phyloP scores from a whole-genome alignment of 2,329 filamentous ascomycete genomes.

The Nemania serpens region DNA sequence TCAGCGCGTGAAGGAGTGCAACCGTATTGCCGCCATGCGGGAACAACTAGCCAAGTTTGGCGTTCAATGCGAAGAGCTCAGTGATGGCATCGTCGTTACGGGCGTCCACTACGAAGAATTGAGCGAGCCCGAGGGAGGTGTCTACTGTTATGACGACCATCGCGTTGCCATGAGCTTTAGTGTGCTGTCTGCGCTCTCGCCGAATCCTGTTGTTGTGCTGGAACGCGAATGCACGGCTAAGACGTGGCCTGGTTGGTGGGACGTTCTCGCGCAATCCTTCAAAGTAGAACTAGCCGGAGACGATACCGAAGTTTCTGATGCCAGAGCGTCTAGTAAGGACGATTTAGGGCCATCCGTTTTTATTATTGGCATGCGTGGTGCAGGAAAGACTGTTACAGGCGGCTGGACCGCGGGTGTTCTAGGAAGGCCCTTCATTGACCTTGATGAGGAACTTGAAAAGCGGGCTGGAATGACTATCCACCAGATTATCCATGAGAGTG shows the following conservation, averaged over 20 bases:
- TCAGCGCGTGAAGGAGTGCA: slow-evolving; percentile 97
- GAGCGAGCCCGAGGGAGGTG: slow-evolving; percentile 62
- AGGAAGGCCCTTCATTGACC: slow-evolving; percentile 78
- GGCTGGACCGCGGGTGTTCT: slow-evolving; percentile 80
- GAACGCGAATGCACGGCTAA: slow-evolving; percentile 95
- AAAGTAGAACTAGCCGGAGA: slow-evolving; percentile 75
- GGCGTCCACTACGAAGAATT: slow-evolving; percentile 57
- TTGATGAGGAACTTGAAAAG: slow-evolving; percentile 85
- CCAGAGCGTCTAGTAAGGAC: slow-evolving; percentile 44
- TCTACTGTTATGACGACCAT: slow-evolving; percentile 97
- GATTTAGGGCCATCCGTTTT: slow-evolving; percentile 72
- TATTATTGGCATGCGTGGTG: slow-evolving; percentile 96
- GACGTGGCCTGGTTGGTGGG: slow-evolving; percentile 99
- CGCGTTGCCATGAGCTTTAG: slow-evolving; percentile 98
- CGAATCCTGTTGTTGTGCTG: slow-evolving; percentile 73
- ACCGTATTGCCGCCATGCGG: slow-evolving; percentile 94
- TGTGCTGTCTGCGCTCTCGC: slow-evolving; percentile 76
- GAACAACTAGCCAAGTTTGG: slow-evolving; percentile 94
- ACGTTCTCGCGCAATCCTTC: slow-evolving; percentile 80
- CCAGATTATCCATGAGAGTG: slow-evolving; percentile 72
- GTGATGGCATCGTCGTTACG: slow-evolving; percentile 85
- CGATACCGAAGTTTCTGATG: slow-evolving; percentile 51
- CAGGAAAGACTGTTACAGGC: slow-evolving; percentile 93
- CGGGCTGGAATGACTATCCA: slow-evolving; percentile 78
- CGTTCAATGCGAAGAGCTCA: slow-evolving; percentile 81